Conservation (phyloP, 2,329 filamentous ascomycete genomes). For the Aspergillus spinulosporus region DNA sequence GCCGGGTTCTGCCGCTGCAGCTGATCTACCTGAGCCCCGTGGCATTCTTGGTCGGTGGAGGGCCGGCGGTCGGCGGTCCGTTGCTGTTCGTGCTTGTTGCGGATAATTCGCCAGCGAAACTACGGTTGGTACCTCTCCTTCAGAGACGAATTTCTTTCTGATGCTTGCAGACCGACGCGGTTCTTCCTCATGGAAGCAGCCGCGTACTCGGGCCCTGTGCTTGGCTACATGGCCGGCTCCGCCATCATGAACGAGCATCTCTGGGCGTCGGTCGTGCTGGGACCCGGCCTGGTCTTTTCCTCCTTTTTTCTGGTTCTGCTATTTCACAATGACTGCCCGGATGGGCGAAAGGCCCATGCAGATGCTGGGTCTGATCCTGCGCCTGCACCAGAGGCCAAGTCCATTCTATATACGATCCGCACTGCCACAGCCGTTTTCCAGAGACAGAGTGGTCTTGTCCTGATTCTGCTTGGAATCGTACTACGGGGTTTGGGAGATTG, state of each 20-base stretch:
- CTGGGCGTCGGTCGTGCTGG: background rate
- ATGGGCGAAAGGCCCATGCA: background rate
- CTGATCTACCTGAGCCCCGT: background rate
- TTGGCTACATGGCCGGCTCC: background rate
- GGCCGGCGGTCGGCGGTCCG: background rate
- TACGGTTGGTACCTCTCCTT: background rate
- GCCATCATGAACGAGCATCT: background rate
- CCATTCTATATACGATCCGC: background rate
- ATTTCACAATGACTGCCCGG: background rate
- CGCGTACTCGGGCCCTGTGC: background rate
- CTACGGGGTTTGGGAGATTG: background rate
- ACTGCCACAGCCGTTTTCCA: background rate
- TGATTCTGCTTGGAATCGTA: background rate
- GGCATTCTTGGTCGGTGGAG: background rate
- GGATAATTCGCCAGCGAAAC: background rate
- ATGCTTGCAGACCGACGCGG: background rate
- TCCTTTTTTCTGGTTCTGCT: background rate
- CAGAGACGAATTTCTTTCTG: background rate
- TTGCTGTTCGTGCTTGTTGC: background rate
- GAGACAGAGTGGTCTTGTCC: background rate
- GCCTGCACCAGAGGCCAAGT: background rate
- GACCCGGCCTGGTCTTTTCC: background rate
- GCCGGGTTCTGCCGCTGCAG: background rate
- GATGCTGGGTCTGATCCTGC: background rate
- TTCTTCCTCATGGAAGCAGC: background rate